Conservation (phyloP, 2,329 filamentous ascomycete species). For the Fusarium oxysporum region DNA sequence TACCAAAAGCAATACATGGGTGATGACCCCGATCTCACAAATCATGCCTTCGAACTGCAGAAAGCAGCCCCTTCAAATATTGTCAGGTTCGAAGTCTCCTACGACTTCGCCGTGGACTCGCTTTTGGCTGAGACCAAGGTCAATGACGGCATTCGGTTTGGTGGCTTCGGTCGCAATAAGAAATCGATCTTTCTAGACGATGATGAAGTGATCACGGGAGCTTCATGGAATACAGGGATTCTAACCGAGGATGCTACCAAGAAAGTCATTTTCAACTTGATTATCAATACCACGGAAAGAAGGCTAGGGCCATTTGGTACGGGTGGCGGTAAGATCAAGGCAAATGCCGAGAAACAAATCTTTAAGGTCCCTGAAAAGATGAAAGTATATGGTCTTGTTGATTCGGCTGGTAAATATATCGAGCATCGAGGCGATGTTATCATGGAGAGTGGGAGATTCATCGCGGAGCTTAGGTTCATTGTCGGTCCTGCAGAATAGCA, state of each 20-base stretch:
- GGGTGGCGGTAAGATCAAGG: rapidly evolving
- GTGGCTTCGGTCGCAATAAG: not conserved
- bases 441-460: not conserved
- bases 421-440: not conserved
- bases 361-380: not conserved
- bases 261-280: not conserved
- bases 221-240: not conserved
- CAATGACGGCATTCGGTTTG: not conserved
- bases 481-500: not conserved
- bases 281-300: not conserved
- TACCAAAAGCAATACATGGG: not conserved
- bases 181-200: not conserved
- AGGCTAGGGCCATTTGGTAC: not conserved
- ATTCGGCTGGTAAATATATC: not conserved
- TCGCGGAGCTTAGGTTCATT: not conserved
- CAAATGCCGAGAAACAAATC: rapidly evolving
- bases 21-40: not conserved
- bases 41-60: not conserved
- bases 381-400: not conserved
- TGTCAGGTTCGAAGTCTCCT: not conserved
- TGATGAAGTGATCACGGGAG: not conserved
- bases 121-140: not conserved
- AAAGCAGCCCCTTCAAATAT: not conserved
- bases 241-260: not conserved
- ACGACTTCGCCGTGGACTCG: not conserved